phyloP scores from a whole-genome alignment of 306 rosid species.

The Trifolium subterraneum region DNA sequence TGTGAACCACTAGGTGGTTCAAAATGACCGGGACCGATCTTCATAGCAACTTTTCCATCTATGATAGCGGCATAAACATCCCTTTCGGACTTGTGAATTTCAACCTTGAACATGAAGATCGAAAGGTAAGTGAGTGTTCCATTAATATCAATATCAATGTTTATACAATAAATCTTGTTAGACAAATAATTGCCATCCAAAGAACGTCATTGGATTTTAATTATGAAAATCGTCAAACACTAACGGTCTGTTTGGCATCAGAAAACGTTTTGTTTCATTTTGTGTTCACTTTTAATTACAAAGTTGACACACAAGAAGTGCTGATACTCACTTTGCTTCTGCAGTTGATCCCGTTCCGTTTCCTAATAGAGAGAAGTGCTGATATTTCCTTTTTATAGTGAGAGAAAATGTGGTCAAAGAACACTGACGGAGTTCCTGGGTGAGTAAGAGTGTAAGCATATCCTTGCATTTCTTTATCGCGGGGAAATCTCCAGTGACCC shows the following conservation, averaged over 20 bases:
- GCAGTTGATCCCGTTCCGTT: conserved; percentile 70
- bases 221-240: conserved; percentile 20
- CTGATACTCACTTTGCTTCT: conserved; percentile 79
- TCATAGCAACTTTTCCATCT: conserved; percentile 73
- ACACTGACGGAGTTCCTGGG: conserved; percentile 96
- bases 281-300: no score
- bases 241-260: conserved; percentile 2
- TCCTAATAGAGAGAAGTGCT: conserved; percentile 65
- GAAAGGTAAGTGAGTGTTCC: conserved; percentile 32
- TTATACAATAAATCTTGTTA: neutral
- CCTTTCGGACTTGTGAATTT: conserved; percentile 79
- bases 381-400: conserved; percentile 65
- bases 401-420: conserved; percentile 87
- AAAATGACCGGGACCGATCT: conserved; percentile 92
- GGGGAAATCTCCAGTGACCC: conserved; percentile 99
- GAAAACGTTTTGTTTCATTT: neutral
- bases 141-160: neutral
- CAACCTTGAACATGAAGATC: conserved; percentile 52
- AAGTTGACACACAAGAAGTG: neutral
- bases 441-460: conserved; percentile 96
- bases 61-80: conserved; percentile 90
- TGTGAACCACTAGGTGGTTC: conserved; percentile 71
- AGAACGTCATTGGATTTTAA: neutral
- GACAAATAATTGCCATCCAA: neutral
- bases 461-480: conserved; percentile 93